These are phyloP conservation scores for Rhizomucor miehei DNA, from an alignment of 371 early-diverging fungal genomes.

Conservation along the genomic window DNA sequence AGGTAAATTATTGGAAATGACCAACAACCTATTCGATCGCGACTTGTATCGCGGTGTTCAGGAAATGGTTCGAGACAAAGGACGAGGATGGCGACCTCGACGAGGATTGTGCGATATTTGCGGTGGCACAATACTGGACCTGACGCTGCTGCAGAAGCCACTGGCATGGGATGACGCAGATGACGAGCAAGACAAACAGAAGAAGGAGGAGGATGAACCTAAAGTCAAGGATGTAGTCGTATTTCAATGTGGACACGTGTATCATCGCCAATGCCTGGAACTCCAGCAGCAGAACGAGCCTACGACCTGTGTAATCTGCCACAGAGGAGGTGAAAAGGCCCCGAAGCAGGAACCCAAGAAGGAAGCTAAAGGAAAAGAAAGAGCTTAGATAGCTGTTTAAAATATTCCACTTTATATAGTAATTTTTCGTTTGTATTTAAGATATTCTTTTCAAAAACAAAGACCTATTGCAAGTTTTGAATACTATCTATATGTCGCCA, in stretches of 20 bases:
- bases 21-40: conserved; percentile 68
- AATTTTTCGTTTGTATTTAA: too few species aligned
- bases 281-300: conserved; percentile 12
- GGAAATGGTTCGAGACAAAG: conserved; percentile 52
- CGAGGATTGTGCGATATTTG: conserved; percentile 60
- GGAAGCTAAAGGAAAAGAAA: not conserved
- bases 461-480: too few species aligned
- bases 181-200: conserved; percentile 6
- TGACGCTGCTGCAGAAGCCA: conserved; percentile 31
- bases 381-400: not conserved
- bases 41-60: conserved; percentile 61
- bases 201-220: conserved; percentile 1
- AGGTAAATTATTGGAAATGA: conserved; percentile 68
- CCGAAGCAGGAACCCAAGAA: not conserved
- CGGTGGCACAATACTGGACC: conserved; percentile 49
- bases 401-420: too few species aligned
- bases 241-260: conserved; percentile 62
- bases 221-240: conserved; percentile 31
- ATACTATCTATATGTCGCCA: too few species aligned
- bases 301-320: conserved; percentile 1
- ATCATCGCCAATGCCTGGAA: conserved; percentile 57
- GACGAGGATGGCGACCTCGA: conserved; percentile 63
- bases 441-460: too few species aligned
- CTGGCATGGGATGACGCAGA: conserved; percentile 30
- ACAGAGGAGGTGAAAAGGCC: not conserved